A percentile compares a stretch with the other conserved stretches of the same genome.
Conservation (phyloP, 169 alveolate species). For the Toxoplasma gondii region DNA sequence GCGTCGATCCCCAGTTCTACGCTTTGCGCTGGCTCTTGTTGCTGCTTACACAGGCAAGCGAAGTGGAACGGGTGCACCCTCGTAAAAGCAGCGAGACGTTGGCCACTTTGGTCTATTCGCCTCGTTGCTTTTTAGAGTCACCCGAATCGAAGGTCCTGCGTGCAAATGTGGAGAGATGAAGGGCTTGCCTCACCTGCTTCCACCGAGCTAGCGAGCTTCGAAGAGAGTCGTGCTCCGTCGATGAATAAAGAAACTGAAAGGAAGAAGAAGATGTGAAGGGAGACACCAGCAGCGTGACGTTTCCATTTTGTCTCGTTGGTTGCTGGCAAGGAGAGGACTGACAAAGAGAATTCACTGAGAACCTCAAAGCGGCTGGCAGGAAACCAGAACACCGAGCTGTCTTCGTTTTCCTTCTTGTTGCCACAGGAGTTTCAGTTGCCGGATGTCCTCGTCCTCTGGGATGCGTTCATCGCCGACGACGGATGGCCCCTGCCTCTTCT, state of each 20-base stretch:
- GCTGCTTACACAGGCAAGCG: slow-evolving; percentile 65
- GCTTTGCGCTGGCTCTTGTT: slow-evolving; percentile 70
- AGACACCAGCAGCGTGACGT: background rate
- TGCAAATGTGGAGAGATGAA: no score
- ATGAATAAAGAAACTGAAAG: background rate
- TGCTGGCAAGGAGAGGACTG: background rate
- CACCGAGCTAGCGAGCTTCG: no score
- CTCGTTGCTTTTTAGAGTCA: no score
- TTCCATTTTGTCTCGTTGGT: background rate
- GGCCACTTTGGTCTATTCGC: no score
- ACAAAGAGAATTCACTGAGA: background rate
- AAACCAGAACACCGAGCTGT: background rate
- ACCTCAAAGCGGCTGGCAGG: background rate
- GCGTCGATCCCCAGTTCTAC: slow-evolving; percentile 71
- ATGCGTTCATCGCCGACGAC: slow-evolving; percentile 65
- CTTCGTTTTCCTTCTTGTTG: background rate
- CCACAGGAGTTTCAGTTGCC: slow-evolving; percentile 71
- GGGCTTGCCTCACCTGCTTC: no score
- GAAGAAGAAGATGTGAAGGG: background rate
- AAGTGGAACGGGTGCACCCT: background rate
- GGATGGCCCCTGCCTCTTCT: slow-evolving; percentile 61
- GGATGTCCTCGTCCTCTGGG: slow-evolving; percentile 70
- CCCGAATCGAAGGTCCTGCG: no score
- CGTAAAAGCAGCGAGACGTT: background rate
- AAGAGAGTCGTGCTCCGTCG: no score